Evolutionary conservation across 495 filamentous ascomycete genomes (phyloP).

Genomic region (Talaromyces adpressus): DNA sequence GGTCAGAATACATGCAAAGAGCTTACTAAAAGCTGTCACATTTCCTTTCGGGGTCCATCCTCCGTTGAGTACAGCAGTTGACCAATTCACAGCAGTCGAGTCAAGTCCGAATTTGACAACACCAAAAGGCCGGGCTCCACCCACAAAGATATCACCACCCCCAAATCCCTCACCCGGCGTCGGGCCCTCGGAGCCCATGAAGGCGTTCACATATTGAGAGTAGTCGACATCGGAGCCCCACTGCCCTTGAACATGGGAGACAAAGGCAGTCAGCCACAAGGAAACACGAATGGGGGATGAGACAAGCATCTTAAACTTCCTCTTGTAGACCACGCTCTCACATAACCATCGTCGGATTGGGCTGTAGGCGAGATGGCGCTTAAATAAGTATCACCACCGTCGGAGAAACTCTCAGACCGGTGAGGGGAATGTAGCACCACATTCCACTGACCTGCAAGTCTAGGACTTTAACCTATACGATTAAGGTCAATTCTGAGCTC

Average conservation of each 20-base stretch:
- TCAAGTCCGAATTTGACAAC: conserved; percentile 64
- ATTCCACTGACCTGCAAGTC: neutral
- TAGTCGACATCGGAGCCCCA: conserved; percentile 21
- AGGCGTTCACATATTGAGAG: conserved; percentile 41
- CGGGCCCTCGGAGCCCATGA: conserved; percentile 30
- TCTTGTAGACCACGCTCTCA: neutral
- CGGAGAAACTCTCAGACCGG: neutral
- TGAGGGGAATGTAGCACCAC: neutral
- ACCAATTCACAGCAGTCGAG: conserved; percentile 48
- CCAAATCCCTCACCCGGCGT: conserved; percentile 22
- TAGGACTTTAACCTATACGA: neutral
- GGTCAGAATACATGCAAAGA: neutral
- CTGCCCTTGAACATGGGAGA: neutral
- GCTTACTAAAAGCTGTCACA: conserved; percentile 49
- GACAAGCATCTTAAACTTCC: neutral
- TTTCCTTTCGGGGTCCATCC: conserved; percentile 54
- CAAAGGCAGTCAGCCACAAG: neutral
- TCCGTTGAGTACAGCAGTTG: conserved; percentile 33
- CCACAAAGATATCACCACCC: conserved; percentile 64
- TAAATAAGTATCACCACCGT: neutral
- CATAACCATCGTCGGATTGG: neutral
- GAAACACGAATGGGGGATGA: neutral
- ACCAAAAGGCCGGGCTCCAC: conserved; percentile 56
- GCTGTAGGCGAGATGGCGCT: neutral
- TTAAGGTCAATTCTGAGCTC: neutral